These are phyloP conservation scores for Multifurca ochricompacta DNA, from an alignment of 768 basidiomycete species.

Conservation along the genomic window DNA sequence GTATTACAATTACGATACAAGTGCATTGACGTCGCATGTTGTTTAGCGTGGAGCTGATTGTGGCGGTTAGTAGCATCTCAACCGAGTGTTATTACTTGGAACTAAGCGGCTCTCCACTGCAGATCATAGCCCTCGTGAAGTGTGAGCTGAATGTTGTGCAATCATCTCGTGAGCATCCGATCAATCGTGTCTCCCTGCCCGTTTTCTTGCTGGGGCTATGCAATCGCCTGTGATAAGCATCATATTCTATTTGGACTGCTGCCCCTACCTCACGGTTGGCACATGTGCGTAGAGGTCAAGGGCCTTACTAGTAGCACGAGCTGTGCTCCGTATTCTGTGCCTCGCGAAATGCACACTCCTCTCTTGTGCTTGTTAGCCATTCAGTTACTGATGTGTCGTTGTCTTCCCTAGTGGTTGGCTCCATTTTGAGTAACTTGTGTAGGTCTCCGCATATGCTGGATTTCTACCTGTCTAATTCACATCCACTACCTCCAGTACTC, in stretches of 20 bases:
- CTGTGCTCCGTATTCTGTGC: too few species aligned
- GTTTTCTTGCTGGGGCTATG: neutral
- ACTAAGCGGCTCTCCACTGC: constrained; percentile 17
- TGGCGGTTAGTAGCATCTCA: constrained; percentile 28
- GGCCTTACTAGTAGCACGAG: too few species aligned
- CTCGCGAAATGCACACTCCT: neutral
- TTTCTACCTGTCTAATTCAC: neutral
- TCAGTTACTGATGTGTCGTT: neutral
- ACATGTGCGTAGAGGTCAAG: neutral
- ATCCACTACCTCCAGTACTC: constrained; percentile 41
- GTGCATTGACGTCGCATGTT: neutral
- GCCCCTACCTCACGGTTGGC: neutral
- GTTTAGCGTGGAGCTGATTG: constrained; percentile 36
- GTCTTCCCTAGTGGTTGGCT: constrained; percentile 34
- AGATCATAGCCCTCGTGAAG: constrained; percentile 40
- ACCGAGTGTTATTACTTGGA: neutral
- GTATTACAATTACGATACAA: neutral
- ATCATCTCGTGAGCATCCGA: constrained; percentile 32
- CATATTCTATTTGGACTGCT: neutral
- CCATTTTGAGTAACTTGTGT: constrained; percentile 40
- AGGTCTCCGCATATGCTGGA: constrained; percentile 13
- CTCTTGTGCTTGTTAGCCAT: neutral
- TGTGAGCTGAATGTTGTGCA: constrained; percentile 41
- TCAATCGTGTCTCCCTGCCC: neutral
- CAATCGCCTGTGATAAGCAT: neutral